Evolutionary conservation across 768 basidiomycete genomes (phyloP), one percentile per base, ranked within the genome.

Genomic region (Fomitopsis pulvina): DNA sequence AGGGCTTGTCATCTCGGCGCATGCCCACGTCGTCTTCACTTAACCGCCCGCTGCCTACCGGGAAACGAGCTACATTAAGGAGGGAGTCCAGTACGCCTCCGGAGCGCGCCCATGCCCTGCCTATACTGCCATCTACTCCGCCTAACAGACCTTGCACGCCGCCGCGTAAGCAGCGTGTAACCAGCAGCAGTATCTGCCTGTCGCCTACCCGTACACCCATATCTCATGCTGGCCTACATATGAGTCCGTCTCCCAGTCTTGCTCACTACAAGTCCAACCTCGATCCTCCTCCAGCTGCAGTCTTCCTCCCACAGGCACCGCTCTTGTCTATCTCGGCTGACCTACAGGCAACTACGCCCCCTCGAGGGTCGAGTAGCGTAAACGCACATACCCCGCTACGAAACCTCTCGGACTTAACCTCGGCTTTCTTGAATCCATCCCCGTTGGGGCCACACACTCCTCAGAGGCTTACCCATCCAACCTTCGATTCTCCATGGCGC

Each of bases 221-320:
- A 6, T 85, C 83, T 0, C 81, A 85, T 60, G 77, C 74, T 56
- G 84, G 82, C 32, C 60, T 84, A 29, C 79, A 83, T 56, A 83
- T 83, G 82, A 83, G 81, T 55, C 84, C 84, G 3, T 76, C 75
- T 2, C 64, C 82, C 1, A 83, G 79, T 55, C 71, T 85, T 12
- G 77, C 72, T 8, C 80, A 87, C 65, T 85, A 83, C 63, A 87
- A 85, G 57, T 76, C 78, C 8, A 70, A 83, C 55, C 69, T 85
- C 11, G 81, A 85, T 54, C 84, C 85, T 0, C 82, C 82, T 0
- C 78, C 76, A 2, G 57, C 69, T 38, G 48, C 70, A 38, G 51
- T 50, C 22, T 62, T 39, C 58, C 58, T n/a, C 47, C 58, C 53
- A 20, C 66, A 59, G 28, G 71, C 71, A 3, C 66, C 71, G 20